Conservation (phyloP, 805 yeast species). For the Kurtzmaniella fragi region DNA sequence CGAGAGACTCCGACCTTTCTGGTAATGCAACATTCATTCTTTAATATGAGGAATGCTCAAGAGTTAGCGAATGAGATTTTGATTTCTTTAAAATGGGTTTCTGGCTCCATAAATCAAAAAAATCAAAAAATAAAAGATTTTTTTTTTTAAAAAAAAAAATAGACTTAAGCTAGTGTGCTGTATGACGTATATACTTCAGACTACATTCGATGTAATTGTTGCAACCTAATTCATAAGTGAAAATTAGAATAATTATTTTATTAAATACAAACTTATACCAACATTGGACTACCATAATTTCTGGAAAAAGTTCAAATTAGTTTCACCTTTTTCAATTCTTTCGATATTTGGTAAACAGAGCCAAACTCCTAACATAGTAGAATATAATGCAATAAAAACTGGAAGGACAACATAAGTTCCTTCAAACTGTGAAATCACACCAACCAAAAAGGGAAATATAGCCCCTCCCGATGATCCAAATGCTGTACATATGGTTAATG, state of each 20-base stretch:
- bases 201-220: too few species aligned
- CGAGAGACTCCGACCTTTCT: too few species aligned
- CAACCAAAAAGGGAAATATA: slow-evolving; percentile 48
- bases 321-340: not conserved
- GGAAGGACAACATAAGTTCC: slow-evolving; percentile 52
- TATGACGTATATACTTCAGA: too few species aligned
- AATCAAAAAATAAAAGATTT: too few species aligned
- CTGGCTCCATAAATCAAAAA: too few species aligned
- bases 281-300: not conserved
- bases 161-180: too few species aligned
- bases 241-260: too few species aligned
- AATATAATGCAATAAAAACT: slow-evolving; percentile 33
- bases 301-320: not conserved
- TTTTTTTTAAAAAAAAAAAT: too few species aligned
- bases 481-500: slow-evolving; percentile 48
- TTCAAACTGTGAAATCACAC: slow-evolving; percentile 39
- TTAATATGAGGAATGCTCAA: not conserved
- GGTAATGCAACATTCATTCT: too few species aligned
- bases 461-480: slow-evolving; percentile 60
- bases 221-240: too few species aligned
- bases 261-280: too few species aligned
- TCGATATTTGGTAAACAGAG: slow-evolving; percentile 3
- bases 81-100: too few species aligned
- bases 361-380: slow-evolving; percentile 17
- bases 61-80: not conserved